Evolutionary conservation across 176 grass and related monocot genomes (phyloP), one percentile per base, ranked within the genome.

Genomic region (Ensete glaucum): DNA sequence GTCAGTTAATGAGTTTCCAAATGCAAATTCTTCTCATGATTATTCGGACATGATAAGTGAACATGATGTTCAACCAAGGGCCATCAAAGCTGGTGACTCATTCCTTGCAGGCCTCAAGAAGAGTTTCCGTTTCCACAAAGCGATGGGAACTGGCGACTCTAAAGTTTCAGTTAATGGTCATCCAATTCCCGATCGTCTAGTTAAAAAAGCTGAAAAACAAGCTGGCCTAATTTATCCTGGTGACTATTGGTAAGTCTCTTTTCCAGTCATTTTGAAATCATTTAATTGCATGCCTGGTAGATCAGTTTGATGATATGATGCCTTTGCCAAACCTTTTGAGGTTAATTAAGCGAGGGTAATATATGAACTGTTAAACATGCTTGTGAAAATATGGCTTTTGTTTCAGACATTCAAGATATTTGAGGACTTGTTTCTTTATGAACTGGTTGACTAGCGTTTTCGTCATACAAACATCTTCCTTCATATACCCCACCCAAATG

Each of bases 201-300:
- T 91, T 65, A 91, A 88, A 76, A 99, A 89, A 78, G 90, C 90
- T 27, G 95, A 94, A 79, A 99, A 99, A 74, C 76, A 74, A 73
- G 88, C 95, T 29, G 95, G 95, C 70, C 75, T 67, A 60, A 87
- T 99, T 22, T 89, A 52, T 82, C 80, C 95, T 51, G 88, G 95
- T 76, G 85, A 99, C 75, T 99, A 91, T 81, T 91, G 95, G 95
- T 94, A 85, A 82, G 70, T 76, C n/a, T 53, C 21, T 27, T 62
- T 13, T 29, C 26, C 62, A 43, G 21, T 50, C 14, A 53, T 2
- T 11, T 11, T 15, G 1, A 5, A 34, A 11, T 77, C 16, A 49
- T 22, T 52, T 54, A 23, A 10, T 23, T 53, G 34, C 34, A 43
- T 43, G 34, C 26, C 34, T 70, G 34, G 3, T 43, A 43, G 34